Percentiles rank a stretch among this genome's conserved stretches.
These are phyloP conservation scores for Mortierella sp. DNA, from an alignment of 371 early-diverging fungal genomes.

Conservation along the genomic window DNA sequence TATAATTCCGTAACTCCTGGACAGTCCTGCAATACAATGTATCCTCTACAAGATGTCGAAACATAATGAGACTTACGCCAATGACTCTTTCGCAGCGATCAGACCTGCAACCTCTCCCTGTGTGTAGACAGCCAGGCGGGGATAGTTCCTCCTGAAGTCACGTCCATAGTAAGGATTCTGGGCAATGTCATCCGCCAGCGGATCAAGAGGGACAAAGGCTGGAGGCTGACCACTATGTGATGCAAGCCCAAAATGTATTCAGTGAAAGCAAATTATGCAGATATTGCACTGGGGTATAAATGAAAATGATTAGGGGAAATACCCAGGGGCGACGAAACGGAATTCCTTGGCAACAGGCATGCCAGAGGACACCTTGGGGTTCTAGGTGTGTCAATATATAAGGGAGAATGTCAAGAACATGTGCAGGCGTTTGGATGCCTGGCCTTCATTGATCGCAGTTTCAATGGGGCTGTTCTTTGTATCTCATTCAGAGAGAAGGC, in stretches of 20 bases:
- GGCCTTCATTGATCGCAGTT: too few species aligned
- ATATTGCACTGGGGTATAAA: neutral
- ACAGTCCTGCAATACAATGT: neutral
- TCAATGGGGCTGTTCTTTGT: too few species aligned
- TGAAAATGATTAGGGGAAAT: slow-evolving; percentile 6
- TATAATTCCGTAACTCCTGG: neutral
- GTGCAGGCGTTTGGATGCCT: too few species aligned
- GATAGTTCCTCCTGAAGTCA: slow-evolving; percentile 92
- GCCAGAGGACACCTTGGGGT: slow-evolving; percentile 72
- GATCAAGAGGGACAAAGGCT: slow-evolving; percentile 67
- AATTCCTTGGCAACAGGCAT: slow-evolving; percentile 72
- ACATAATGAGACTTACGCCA: slow-evolving; percentile 23
- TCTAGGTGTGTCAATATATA: slow-evolving; percentile 48
- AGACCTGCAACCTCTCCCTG: slow-evolving; percentile 81
- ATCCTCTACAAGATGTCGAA: neutral
- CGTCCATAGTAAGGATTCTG: slow-evolving; percentile 93
- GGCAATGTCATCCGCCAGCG: slow-evolving; percentile 73
- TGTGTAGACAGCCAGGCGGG: slow-evolving; percentile 86
- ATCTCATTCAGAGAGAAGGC: too few species aligned
- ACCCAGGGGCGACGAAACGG: slow-evolving; percentile 73
- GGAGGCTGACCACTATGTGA: slow-evolving; percentile 61
- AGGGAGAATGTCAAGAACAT: neutral
- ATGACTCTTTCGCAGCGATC: slow-evolving; percentile 61
- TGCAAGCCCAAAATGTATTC: neutral
- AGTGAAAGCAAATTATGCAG: neutral